Percentiles rank a stretch among this genome's conserved stretches.
phyloP scores from a whole-genome alignment of 108 stramenopile species.

The Cyclotella kingstonii region DNA sequence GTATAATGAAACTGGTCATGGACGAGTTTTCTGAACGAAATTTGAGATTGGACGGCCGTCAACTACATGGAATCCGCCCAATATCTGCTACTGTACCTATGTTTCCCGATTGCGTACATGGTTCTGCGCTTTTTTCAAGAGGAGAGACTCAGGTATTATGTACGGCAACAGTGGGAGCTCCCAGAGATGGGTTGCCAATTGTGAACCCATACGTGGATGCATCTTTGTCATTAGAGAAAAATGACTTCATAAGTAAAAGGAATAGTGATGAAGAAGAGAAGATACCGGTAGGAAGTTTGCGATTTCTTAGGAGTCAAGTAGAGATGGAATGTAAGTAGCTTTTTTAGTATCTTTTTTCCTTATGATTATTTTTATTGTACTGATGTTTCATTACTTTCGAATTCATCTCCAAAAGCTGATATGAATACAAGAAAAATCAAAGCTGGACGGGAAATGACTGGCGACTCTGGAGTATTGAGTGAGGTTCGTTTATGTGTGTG shows the following conservation, averaged over 20 bases:
- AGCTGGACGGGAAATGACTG: slow-evolving; percentile 60
- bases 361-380: background rate
- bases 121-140: slow-evolving; percentile 76
- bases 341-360: too few species aligned
- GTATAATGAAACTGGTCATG: slow-evolving; percentile 50
- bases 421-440: slow-evolving; percentile 54
- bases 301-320: slow-evolving; percentile 57
- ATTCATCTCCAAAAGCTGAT: slow-evolving; percentile 20
- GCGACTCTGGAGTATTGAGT: slow-evolving; percentile 61
- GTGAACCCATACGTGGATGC: slow-evolving; percentile 40
- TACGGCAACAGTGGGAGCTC: slow-evolving; percentile 70
- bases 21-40: slow-evolving; percentile 22
- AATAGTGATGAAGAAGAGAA: slow-evolving; percentile 13
- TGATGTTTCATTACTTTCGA: background rate
- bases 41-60: slow-evolving; percentile 60
- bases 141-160: slow-evolving; percentile 88
- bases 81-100: slow-evolving; percentile 17
- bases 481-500: slow-evolving; percentile 23
- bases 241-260: background rate
- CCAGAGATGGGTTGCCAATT: slow-evolving; percentile 52
- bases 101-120: slow-evolving; percentile 63
- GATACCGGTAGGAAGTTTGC: slow-evolving; percentile 56
- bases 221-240: background rate
- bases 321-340: slow-evolving; percentile 39
- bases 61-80: slow-evolving; percentile 21